These are phyloP conservation scores for Elsinoe perseae DNA, from an alignment of 2,329 filamentous ascomycete species.

Conservation along the genomic window DNA sequence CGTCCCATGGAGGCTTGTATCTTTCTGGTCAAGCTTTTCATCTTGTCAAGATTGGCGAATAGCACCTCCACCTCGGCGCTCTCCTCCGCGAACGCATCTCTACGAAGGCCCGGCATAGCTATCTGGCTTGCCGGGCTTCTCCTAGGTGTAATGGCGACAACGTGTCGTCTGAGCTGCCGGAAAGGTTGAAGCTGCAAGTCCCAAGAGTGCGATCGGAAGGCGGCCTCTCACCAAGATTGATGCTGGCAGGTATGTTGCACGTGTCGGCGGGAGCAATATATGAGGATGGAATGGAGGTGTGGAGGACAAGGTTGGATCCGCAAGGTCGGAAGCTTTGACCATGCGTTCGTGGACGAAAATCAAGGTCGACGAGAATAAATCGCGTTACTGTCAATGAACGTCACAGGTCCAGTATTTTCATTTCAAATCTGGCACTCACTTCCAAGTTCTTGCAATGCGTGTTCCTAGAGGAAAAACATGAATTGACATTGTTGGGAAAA, in stretches of 20 bases:
- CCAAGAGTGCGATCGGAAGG: background rate
- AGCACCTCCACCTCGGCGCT: conserved; percentile 61
- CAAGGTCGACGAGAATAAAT: conserved; percentile 8
- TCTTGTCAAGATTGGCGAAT: conserved; percentile 74
- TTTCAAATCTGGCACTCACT: background rate
- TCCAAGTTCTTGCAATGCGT: background rate
- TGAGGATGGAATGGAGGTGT: background rate
- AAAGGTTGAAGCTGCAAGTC: background rate
- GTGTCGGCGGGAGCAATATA: background rate
- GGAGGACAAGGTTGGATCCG: conserved; percentile 11
- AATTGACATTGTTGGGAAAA: background rate
- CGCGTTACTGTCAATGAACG: background rate
- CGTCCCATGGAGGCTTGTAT: conserved; percentile 81
- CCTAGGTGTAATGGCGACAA: background rate
- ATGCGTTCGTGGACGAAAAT: background rate
- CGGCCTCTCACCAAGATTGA: background rate
- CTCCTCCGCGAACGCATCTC: conserved; percentile 56
- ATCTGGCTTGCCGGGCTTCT: background rate
- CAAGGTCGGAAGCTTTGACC: conserved; percentile 9
- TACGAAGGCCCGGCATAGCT: conserved; percentile 48
- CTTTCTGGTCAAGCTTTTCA: conserved; percentile 86
- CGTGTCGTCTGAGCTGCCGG: background rate
- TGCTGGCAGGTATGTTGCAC: background rate
- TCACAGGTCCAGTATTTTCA: background rate
- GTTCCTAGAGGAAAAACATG: background rate